Evolutionary conservation across 2,329 filamentous ascomycete genomes (phyloP), one percentile per base, ranked within the genome.

Genomic region (Calonectria multiphialidica): DNA sequence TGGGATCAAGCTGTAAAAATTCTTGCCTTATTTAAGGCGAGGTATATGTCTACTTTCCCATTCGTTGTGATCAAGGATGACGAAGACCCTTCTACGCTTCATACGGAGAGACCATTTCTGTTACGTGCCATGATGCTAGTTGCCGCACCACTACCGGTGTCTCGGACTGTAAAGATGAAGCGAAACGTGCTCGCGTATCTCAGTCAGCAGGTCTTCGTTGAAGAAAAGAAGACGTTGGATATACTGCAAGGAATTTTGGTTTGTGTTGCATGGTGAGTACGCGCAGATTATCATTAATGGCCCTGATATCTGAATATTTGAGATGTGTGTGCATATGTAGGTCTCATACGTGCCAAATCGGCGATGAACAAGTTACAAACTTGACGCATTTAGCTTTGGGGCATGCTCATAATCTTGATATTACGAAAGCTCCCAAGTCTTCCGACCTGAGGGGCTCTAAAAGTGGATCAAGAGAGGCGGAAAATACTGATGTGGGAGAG

Each of bases 181-280:
- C 84, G 79, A 53, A 85, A 84, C 45, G 81, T 84, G 25, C 80
- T 85, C 73, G 82, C 83, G 8, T 85, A 87, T 76, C 75, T 88
- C 35, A 82, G 85, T 7, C 81, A 86, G 23, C 83, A 84, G 40
- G 78, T 87, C 61, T 62, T 89, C 0, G 81, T 87, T 1, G 81
- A 83, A 70, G 83, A 84, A 21, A 82, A 87, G 45, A 80, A 80
- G 37, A 82, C 80, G 18, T 69, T 89, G 10, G 86, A 88, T 68
- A 76, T 87, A 3, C 81, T 89, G 1, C 87, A 88, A 75, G 87
- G 87, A 0, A 77, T 88, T 10, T 72, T 89, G 9, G 81, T 88
- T 50, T 83, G 84, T 47, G 79, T 88, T 66, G 82, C 85, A 25
- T 89, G 87, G 87, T 88, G 80, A 62, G 79, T 28, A 49, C 12